Percentiles rank a stretch among this genome's conserved stretches.
Conservation (phyloP, 257 asterid species). For the Scutellaria minor region DNA sequence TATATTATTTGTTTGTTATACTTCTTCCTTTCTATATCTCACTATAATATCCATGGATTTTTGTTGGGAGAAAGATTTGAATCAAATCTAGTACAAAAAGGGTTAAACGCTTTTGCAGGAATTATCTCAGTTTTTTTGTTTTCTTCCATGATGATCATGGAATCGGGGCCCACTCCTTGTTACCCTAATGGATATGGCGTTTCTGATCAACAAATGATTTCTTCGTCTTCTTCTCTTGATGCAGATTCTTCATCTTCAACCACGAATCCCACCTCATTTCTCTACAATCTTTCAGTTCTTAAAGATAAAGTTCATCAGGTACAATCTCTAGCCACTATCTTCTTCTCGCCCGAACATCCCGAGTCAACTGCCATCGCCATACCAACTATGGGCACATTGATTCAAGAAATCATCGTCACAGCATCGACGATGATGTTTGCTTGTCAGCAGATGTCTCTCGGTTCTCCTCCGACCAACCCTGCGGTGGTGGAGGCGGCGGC, state of each 20-base stretch:
- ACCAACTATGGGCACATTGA: conserved; percentile 61
- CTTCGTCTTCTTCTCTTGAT: conserved; percentile 28
- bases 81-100: conserved; percentile 21
- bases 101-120: neutral
- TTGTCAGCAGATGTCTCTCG: conserved; percentile 65
- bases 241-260: conserved; percentile 36
- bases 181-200: conserved; percentile 47
- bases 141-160: conserved; percentile 41
- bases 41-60: conserved; percentile 15
- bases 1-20: neutral
- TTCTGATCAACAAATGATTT: conserved; percentile 32
- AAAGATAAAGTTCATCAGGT: conserved; percentile 68
- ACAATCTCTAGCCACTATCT: conserved; percentile 56
- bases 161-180: conserved; percentile 42
- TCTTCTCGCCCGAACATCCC: conserved; percentile 40
- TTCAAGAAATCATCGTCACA: conserved; percentile 77
- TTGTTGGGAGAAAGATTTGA: conserved; percentile 13
- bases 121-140: neutral
- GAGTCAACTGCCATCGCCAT: conserved; percentile 54
- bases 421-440: conserved; percentile 79
- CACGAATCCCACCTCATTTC: conserved; percentile 45
- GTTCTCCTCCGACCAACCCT: conserved; percentile 2
- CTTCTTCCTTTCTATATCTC: neutral
- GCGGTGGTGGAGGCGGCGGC: conserved; percentile 21
- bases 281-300: conserved; percentile 65